phyloP scores from a whole-genome alignment of 768 basidiomycete genomes.

The Lactarius vividus region DNA sequence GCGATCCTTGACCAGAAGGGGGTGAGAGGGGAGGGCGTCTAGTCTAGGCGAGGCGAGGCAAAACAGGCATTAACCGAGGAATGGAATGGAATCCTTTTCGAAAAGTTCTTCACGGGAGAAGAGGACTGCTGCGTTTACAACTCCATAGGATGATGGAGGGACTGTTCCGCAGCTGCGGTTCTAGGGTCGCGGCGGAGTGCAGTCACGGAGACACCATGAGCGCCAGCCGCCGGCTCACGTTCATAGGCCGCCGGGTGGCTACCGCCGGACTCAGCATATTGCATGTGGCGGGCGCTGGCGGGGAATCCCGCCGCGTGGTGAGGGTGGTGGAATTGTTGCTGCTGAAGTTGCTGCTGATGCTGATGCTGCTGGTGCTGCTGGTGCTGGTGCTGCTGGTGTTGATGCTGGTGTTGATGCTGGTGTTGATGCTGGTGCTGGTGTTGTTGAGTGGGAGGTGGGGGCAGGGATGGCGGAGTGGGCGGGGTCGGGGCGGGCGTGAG shows the following conservation, averaged over 20 bases:
- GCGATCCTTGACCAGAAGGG: neutral
- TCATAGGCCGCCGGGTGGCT: constrained; percentile 11
- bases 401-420: neutral
- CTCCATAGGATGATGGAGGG: neutral
- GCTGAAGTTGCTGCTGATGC: neutral
- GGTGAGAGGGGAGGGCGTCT: neutral
- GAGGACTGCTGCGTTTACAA: neutral
- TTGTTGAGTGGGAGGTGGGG: neutral
- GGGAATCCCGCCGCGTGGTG: neutral
- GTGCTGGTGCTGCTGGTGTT: neutral
- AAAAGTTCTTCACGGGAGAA: neutral
- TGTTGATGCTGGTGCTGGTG: neutral
- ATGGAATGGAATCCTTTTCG: neutral
- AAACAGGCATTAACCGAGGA: neutral
- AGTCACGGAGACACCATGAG: constrained; percentile 1
- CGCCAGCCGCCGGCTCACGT: constrained; percentile 1
- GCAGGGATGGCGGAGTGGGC: neutral
- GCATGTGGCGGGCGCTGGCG: constrained; percentile 6
- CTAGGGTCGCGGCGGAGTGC: constrained; percentile 1
- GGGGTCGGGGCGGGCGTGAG: constrained; percentile 18
- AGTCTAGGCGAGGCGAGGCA: neutral
- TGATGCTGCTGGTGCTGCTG: neutral
- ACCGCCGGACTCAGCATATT: constrained; percentile 2
- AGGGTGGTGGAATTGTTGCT: neutral
- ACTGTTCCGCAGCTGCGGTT: neutral